phyloP scores from a whole-genome alignment of 345 rosid genomes.

The Stellera chamaejasme region DNA sequence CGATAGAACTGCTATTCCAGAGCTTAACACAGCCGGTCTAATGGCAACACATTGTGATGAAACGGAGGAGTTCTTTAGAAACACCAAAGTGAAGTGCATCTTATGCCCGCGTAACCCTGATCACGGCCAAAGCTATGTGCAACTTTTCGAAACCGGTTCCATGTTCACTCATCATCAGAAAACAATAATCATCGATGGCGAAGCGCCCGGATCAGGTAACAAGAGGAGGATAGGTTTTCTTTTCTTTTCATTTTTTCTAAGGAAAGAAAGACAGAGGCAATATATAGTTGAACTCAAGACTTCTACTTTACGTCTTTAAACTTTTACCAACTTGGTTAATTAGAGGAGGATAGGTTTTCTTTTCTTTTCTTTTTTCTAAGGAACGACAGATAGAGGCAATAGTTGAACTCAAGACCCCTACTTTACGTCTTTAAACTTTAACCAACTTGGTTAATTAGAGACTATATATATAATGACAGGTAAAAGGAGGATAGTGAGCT shows the following conservation, averaged over 20 bases:
- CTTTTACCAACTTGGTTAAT: no score
- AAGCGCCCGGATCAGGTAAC: neutral
- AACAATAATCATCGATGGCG: conserved; percentile 1
- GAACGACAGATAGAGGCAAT: no score
- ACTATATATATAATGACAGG: neutral
- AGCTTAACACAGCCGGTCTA: conserved; percentile 7
- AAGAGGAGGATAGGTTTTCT: no score
- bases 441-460: no score
- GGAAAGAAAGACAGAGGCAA: no score
- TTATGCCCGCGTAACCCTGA: conserved; percentile 13
- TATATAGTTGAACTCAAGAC: no score
- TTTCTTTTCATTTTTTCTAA: no score
- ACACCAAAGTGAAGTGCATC: conserved; percentile 2
- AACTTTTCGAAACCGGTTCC: neutral
- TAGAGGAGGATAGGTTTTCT: no score
- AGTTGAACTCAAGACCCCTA: no score
- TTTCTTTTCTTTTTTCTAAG: no score
- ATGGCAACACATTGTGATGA: conserved; percentile 15
- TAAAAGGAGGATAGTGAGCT: conserved; percentile 7
- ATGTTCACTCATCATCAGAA: conserved; percentile 19
- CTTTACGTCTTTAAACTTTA: no score
- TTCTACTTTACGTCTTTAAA: no score
- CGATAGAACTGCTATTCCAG: conserved; percentile 8
- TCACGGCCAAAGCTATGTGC: neutral
- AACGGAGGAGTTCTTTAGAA: conserved; percentile 1